Evolutionary conservation across 1,139 yeast genomes (phyloP), one percentile per base, ranked within the genome.

Genomic region (Yamadazyma triangularis): DNA sequence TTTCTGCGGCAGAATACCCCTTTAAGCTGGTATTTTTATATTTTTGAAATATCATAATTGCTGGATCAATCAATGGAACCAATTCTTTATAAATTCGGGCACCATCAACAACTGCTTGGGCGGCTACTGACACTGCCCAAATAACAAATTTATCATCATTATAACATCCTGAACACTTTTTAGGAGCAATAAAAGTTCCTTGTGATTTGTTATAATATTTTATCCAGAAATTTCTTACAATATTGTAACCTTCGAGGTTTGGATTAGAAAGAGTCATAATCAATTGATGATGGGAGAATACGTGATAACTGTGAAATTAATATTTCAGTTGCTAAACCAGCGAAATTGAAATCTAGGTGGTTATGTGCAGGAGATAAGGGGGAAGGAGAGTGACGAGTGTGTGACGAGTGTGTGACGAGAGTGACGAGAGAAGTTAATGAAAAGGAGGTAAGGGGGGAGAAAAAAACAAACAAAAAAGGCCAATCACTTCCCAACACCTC

Each of bases 101-200:
- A 6, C 78, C 82, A 44, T 77, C 84, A 8, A 77, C 74, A 24
- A 77, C 60, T 0, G 81, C 74, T 50, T 77, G 84, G 0, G 72
- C 72, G 4, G 77, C 80, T 11, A 80, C 81, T 0, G 84, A 67
- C 13, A 78, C 77, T 0, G 84, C 80, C 86, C 87, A 80, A 15
- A 79, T 69, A 18, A 76, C 77, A 50, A 77, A 78, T 33, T 64
- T 63, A 24, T 73, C 70, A 24, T 75, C 73, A 32, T 73, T 69
- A 51, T 72, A 76, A 30, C 77, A 66, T 2, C 82, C 81, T 27
- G 55, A 48, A 37, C 69, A 61, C 42, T 54, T 61, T 35, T 56
- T 45, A 19, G 65, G 67, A 19, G 69, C 73, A 38, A 53, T 56
- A 41, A 69, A 74, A 2, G 73, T 70, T 15, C 59, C 53, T 39